A percentile compares a stretch with the other conserved stretches of the same genome.
phyloP scores from a whole-genome alignment of 768 basidiomycete genomes.

The Tulasnella sp. region DNA sequence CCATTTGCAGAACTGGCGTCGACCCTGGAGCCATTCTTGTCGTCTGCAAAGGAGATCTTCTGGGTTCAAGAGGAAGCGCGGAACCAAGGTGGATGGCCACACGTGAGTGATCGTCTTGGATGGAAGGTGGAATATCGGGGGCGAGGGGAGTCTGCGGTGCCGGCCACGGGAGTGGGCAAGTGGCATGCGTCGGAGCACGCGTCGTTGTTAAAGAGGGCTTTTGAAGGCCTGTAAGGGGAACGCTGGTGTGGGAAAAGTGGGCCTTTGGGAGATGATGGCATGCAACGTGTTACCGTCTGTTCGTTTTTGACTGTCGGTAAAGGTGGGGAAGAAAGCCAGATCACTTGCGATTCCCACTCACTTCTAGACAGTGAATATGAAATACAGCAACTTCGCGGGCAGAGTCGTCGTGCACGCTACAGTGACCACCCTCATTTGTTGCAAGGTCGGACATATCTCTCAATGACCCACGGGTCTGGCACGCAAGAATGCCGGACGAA shows the following conservation, averaged over 20 bases:
- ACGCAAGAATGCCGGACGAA: too few species aligned
- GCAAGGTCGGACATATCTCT: too few species aligned
- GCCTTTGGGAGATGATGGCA: not conserved
- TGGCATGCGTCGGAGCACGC: slow-evolving; percentile 55
- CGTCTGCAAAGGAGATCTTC: slow-evolving; percentile 28
- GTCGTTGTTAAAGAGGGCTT: slow-evolving; percentile 45
- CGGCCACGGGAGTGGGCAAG: slow-evolving; percentile 63
- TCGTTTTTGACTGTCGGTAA: too few species aligned
- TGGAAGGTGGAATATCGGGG: slow-evolving; percentile 44
- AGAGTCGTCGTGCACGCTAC: too few species aligned
- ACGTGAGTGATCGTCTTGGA: slow-evolving; percentile 44
- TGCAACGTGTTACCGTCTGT: not conserved
- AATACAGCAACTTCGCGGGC: too few species aligned
- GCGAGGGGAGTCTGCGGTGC: slow-evolving; percentile 55
- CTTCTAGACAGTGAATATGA: too few species aligned
- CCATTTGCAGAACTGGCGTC: slow-evolving; percentile 47
- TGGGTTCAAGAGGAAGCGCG: slow-evolving; percentile 84
- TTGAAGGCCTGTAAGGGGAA: slow-evolving; percentile 24
- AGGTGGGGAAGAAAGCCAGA: too few species aligned
- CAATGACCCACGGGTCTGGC: too few species aligned
- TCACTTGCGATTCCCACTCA: too few species aligned
- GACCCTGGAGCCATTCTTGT: slow-evolving; percentile 36
- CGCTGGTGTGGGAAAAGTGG: not conserved
- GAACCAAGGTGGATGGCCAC: slow-evolving; percentile 73
- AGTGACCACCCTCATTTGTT: too few species aligned